Percentiles rank a stretch among this genome's conserved stretches.
These are phyloP conservation scores for Cyphellophora attinorum DNA, from an alignment of 2,329 filamentous ascomycete genomes.

Conservation along the genomic window DNA sequence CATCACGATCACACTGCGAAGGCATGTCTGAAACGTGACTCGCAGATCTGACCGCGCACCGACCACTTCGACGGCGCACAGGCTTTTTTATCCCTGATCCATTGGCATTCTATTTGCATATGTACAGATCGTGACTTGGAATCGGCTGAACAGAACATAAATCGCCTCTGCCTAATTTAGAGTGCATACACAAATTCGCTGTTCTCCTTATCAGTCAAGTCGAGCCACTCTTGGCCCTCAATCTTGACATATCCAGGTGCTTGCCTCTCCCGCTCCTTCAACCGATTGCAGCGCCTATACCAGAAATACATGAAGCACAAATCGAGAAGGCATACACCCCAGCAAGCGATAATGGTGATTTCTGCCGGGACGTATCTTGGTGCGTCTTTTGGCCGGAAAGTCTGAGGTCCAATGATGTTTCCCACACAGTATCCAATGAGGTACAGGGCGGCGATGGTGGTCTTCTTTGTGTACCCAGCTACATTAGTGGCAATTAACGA, in stretches of 20 bases:
- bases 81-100: no score
- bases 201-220: constrained; percentile 58
- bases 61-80: no score
- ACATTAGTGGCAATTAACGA: constrained; percentile 50
- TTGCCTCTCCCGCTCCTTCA: constrained; percentile 44
- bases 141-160: no score
- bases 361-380: constrained; percentile 43
- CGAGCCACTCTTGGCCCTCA: constrained; percentile 55
- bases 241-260: constrained; percentile 48
- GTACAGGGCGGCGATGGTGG: constrained; percentile 40
- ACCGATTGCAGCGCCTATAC: constrained; percentile 48
- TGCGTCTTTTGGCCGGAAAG: constrained; percentile 2
- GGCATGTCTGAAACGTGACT: no score
- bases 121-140: no score
- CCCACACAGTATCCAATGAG: constrained; percentile 40
- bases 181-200: constrained; percentile 52
- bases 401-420: constrained; percentile 43
- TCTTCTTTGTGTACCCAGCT: constrained; percentile 45
- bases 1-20: no score
- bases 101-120: no score
- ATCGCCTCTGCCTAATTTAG: no score
- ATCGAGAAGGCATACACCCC: constrained; percentile 37
- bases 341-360: constrained; percentile 53
- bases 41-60: no score
- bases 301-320: constrained; percentile 54